Base-by-base conservation (phyloP, 768 basidiomycete species). In the Lyophyllum semitale region DNA sequence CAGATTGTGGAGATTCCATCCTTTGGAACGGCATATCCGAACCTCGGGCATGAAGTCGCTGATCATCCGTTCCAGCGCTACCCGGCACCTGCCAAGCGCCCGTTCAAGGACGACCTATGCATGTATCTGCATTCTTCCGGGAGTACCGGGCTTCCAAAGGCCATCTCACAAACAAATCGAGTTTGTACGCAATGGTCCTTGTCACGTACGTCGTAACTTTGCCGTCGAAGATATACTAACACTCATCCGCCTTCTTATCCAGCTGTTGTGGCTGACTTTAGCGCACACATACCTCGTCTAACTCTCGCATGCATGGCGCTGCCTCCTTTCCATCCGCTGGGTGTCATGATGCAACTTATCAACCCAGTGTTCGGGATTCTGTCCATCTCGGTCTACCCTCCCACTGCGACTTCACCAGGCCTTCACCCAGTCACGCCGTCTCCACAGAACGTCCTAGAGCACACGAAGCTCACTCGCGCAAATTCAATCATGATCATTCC, bases 111-210 rank as follows among this genome's bases (percentile, higher is more conserved):
- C 13, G 65, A 59, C 17, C 29, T 68, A 7, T 32, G 61, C 17
- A 51, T 63, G 25, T 70, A 68, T 50, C 51, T 75, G 2, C 73
- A 77, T 49, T 78, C 77, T 0, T 76, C 77, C 0, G 75, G 75
- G 12, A 75, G 76, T 41, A 74, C 76, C 0, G 73, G 74, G 1
- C 68, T 71, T 22, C 73, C 75, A 0, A 75, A 74, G 46, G 63
- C 74, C 1, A 71, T 77, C 35, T 59, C 66, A 1, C 63, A 68
- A 35, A 72, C 63, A 2, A 48, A 69, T 43, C 40, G 56, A 1
- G 62, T 54, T 5, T 46, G 57, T 3, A 35, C 61, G 1, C 63
- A 69, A 8, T 73, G 67, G 67, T 63, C 61, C 4, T 35, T 48
- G 7, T 58, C 55, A 8, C 55, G 74, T 75, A 46, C 49, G 71